These are phyloP conservation scores for Porcisia deanei DNA, from an alignment of 208 protist genomes.

Conservation along the genomic window DNA sequence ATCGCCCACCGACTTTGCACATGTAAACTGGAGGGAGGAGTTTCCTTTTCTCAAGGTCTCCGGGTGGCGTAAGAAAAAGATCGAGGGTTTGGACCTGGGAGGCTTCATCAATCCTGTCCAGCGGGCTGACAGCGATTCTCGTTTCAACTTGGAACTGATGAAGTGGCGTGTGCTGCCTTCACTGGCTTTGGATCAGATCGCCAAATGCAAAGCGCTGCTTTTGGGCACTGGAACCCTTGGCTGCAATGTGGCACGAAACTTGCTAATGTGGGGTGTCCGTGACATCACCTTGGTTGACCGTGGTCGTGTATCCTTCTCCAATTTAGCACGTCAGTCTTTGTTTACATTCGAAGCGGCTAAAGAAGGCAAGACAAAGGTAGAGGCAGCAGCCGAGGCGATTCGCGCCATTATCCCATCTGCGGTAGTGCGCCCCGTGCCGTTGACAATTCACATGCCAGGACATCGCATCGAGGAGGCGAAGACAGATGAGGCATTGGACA, in stretches of 20 bases:
- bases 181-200: constrained; percentile 89
- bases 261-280: constrained; percentile 97
- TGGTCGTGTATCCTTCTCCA: constrained; percentile 95
- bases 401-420: constrained; percentile 90
- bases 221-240: constrained; percentile 98
- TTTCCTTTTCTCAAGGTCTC: constrained; percentile 33
- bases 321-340: constrained; percentile 93
- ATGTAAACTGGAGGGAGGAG: constrained; percentile 15
- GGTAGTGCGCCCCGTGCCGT: constrained; percentile 33
- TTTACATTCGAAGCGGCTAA: constrained; percentile 87
- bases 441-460: constrained; percentile 98
- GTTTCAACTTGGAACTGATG: constrained; percentile 97
- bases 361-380: constrained; percentile 82
- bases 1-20: constrained; percentile 4
- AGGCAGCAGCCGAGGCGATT: constrained; percentile 88
- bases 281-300: constrained; percentile 97
- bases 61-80: constrained; percentile 47
- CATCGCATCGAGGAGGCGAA: constrained; percentile 67
- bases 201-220: constrained; percentile 91
- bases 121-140: constrained; percentile 64
- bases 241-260: constrained; percentile 96
- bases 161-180: constrained; percentile 96
- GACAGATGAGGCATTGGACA: constrained; percentile 26
- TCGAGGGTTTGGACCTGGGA: constrained; percentile 61
- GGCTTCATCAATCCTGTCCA: constrained; percentile 87